Evolutionary conservation across 2,329 filamentous ascomycete genomes (phyloP).

Genomic region (Paramyrothecium sp.): DNA sequence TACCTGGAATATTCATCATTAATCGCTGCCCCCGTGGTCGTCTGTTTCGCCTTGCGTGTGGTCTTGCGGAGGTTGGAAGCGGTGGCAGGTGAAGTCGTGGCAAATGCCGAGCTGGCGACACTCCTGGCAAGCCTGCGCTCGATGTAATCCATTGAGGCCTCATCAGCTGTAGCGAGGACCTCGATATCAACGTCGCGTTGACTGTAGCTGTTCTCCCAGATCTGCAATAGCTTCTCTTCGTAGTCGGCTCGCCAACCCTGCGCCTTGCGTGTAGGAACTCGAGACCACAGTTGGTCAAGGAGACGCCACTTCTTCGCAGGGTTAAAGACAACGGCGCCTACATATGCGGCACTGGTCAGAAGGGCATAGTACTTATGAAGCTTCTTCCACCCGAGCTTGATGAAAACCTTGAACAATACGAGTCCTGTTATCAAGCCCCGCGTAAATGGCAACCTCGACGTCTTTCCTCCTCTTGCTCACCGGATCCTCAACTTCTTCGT

Average conservation of each 20-base stretch:
- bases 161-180: no score
- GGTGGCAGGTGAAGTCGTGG: neutral
- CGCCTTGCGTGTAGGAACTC: neutral
- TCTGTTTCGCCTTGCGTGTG: neutral
- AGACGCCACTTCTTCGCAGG: conserved; percentile 3
- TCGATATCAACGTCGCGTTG: neutral
- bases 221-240: neutral
- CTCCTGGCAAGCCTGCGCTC: no score
- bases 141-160: no score
- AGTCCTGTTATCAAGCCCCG: conserved; percentile 1
- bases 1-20: neutral
- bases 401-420: conserved; percentile 2
- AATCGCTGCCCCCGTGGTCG: neutral
- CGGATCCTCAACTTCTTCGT: no score
- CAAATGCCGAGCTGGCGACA: neutral
- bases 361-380: conserved; percentile 4
- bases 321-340: conserved; percentile 4
- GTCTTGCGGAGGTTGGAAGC: conserved; percentile 1
- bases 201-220: neutral
- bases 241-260: neutral
- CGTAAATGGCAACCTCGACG: neutral
- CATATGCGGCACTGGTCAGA: conserved; percentile 1
- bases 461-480: neutral
- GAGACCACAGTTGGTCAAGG: conserved; percentile 1
- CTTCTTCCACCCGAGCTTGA: conserved; percentile 6